Conservation (phyloP, 208 protist species). For the Wallacemonas sp. region DNA sequence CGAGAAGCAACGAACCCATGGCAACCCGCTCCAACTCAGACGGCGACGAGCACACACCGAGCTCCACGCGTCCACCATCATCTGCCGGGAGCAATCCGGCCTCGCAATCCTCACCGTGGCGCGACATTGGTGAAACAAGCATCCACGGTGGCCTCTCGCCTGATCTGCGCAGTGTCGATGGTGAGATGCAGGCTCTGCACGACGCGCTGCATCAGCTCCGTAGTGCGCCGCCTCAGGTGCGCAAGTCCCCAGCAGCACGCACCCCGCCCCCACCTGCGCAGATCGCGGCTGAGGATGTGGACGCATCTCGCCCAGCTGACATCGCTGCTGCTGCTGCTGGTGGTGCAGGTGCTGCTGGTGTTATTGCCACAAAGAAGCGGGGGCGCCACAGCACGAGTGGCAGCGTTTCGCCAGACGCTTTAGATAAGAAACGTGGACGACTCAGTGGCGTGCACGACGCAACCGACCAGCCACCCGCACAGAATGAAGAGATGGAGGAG, state of each 20-base stretch:
- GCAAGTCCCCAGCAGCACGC: neutral
- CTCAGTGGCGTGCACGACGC: neutral
- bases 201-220: constrained; percentile 6
- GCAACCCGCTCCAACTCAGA: neutral
- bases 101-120: neutral
- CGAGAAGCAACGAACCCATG: neutral
- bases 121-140: neutral
- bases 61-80: constrained; percentile 1
- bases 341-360: no score
- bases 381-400: neutral
- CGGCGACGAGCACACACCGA: neutral
- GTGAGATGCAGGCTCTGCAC: neutral
- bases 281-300: neutral
- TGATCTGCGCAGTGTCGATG: constrained; percentile 11
- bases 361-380: no score
- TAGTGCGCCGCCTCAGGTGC: neutral
- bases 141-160: constrained; percentile 7
- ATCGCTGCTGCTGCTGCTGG: no score
- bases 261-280: neutral
- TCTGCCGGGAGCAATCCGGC: neutral
- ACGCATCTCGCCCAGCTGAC: no score
- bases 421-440: constrained; percentile 11
- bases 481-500: neutral
- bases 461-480: neutral
- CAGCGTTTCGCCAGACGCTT: neutral